Percentiles rank a stretch among this genome's conserved stretches.
These are phyloP conservation scores for Penicillium desertorum DNA, from an alignment of 495 filamentous ascomycete genomes.

Conservation along the genomic window DNA sequence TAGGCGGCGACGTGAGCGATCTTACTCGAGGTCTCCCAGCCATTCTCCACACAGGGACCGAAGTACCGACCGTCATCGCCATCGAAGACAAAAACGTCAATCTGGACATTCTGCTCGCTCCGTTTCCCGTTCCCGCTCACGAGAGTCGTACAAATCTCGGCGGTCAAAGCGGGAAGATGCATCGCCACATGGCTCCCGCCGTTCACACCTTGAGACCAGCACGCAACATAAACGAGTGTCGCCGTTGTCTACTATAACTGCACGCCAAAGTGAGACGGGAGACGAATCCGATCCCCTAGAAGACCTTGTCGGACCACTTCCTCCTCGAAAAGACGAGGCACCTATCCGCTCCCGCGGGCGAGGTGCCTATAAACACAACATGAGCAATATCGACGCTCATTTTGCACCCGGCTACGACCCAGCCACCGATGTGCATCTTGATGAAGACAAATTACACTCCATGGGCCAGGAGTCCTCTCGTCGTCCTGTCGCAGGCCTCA, in stretches of 20 bases:
- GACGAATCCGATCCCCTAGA: constrained; percentile 75
- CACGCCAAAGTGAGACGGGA: constrained; percentile 14
- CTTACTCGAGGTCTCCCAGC: constrained; percentile 38
- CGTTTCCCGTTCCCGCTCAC: constrained; percentile 37
- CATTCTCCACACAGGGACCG: constrained; percentile 33
- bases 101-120: constrained; percentile 27
- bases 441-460: constrained; percentile 41
- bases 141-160: constrained; percentile 15
- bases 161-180: neutral
- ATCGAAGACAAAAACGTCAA: constrained; percentile 29
- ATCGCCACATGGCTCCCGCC: constrained; percentile 16
- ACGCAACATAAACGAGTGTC: constrained; percentile 6
- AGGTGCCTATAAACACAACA: constrained; percentile 55
- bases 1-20: constrained; percentile 23
- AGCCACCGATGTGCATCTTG: constrained; percentile 60
- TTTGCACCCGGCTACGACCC: constrained; percentile 82
- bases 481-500: constrained; percentile 43
- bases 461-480: constrained; percentile 30
- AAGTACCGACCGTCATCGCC: constrained; percentile 22
- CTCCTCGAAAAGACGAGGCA: constrained; percentile 44
- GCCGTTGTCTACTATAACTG: neutral
- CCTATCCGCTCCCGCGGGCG: constrained; percentile 69
- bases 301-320: constrained; percentile 75
- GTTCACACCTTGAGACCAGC: constrained; percentile 11
- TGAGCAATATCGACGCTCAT: constrained; percentile 74